phyloP scores from a whole-genome alignment of 2,329 filamentous ascomycete species.

The Scleromitrula shiraiana region DNA sequence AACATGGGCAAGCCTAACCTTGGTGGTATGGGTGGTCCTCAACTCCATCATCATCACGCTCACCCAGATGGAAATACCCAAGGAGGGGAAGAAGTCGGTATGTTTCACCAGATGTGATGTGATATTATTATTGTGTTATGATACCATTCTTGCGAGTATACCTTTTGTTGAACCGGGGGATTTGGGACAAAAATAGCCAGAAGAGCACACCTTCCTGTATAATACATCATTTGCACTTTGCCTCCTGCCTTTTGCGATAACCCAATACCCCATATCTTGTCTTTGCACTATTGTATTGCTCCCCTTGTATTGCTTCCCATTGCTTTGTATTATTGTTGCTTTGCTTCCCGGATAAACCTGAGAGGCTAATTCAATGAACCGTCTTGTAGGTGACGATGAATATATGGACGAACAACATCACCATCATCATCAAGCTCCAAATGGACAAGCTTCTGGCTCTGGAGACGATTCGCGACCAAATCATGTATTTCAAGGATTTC shows the following conservation, averaged over 20 bases:
- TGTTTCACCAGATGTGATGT: constrained; percentile 75
- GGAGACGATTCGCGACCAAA: constrained; percentile 62
- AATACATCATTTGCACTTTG: constrained; percentile 31
- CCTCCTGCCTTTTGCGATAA: constrained; percentile 23
- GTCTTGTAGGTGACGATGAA: constrained; percentile 48
- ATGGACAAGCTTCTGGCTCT: constrained; percentile 42
- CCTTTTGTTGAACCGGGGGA: constrained; percentile 17
- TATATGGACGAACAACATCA: constrained; percentile 58
- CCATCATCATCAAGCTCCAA: constrained; percentile 57
- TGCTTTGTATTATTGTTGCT: constrained; percentile 13
- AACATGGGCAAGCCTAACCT: constrained; percentile 60
- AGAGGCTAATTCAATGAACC: constrained; percentile 27
- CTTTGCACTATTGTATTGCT: constrained; percentile 23
- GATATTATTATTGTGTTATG: constrained; percentile 28
- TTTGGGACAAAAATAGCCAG: constrained; percentile 14
- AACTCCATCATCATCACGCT: constrained; percentile 65
- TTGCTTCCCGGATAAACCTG: constrained; percentile 25
- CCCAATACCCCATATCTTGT: constrained; percentile 24
- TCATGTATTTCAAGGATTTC: constrained; percentile 67
- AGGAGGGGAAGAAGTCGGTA: constrained; percentile 82
- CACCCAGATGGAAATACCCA: constrained; percentile 60
- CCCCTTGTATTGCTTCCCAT: constrained; percentile 7
- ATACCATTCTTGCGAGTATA: constrained; percentile 27
- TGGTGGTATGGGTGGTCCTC: constrained; percentile 53
- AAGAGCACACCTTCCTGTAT: constrained; percentile 30